Base-by-base conservation (phyloP, 1,139 yeast genomes). In the Geotrichum fermentans region DNA sequence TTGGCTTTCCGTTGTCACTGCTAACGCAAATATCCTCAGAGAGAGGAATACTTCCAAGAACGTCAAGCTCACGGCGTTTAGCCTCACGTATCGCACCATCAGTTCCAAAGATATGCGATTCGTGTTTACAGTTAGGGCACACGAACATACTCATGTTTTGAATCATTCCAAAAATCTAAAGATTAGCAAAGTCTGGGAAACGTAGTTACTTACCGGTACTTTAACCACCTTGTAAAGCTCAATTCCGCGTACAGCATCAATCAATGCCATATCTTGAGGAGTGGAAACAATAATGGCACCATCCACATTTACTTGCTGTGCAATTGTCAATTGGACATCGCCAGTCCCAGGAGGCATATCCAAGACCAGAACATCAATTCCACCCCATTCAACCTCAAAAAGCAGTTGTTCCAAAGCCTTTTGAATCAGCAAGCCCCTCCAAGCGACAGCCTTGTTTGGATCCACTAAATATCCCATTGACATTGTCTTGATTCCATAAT, bases 321-420 rank as follows among this genome's bases (percentile, higher is more conserved):
- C 82, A 24, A 88, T 73, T 0, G 95, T 84, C 50, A 87, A 71
- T 60, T 87, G 96, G 0, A 88, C 84, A 61, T 87, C 96, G 11
- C 96, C 96, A 0, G 96, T 87, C 3, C 96, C 96, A 0, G 96
- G 96, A 0, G 96, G 96, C 86, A 87, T 78, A 58, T 87, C 96
- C 16, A 87, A 71, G 1, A 87, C 82, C 47, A 87, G 70, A 26
- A 80, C 74, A 62, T 87, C 96, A 45, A 86, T 65, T 2, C 58
- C 61, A 7, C 78, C 74, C 96, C 96, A 87, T 47, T 80, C 76
- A 0, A 87, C 95, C 50, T 87, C 95, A 58, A 83, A 86, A 18
- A 87, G 64, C 17, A 87, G 71, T 61, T 87, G 96, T 57, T 87
- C 89, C 26, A 87, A 65, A 0, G 95, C 96, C 62, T 87, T 87